Base-by-base conservation (phyloP, 1,139 yeast genomes). In the Wickerhamiella infanticola region DNA sequence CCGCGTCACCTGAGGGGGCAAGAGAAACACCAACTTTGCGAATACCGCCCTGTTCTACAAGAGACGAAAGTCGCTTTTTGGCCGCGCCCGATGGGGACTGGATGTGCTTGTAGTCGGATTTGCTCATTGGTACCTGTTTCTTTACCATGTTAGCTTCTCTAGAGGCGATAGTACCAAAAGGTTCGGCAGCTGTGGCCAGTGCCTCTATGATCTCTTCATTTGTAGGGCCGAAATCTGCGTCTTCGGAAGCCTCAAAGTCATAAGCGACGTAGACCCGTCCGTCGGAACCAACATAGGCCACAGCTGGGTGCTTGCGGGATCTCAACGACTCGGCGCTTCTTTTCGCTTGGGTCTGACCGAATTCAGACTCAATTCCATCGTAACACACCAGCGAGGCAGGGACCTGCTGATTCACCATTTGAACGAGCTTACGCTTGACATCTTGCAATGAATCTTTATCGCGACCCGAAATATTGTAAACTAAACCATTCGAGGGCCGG, bases 341-440 rank as follows among this genome's bases (percentile, higher is more conserved):
- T 31, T 29, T 64, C 29, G 47, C 23, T 77, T 73, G 54, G 72
- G 74, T 41, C 67, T 64, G 51, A 75, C 67, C 51, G 86, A 75
- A 59, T 82, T 80, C 11, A 74, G 68, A 57, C 47, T 83, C 86
- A 54, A 90, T 73, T 55, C 83, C 95, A 23, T 66, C 62, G 45
- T 85, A 66, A 7, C 68, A 67, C 53, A 68, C 65, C 40, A 83
- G 73, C 48, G 75, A 75, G 44, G 73, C 71, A 40, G 96, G 95
- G 24, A 84, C 69, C 50, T 80, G 72, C 46, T 70, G 68, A 64
- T 85, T 86, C 46, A 90, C 95, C 31, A 73, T 66, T 31, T 75
- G 69, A 49, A 90, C 85, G 51, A 90, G 68, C 18, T 75, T 74
- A 58, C 76, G 78, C 63, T 88, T 83, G 35, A 78, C 77, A 11